Conservation (phyloP, 192 early-diverging fungal genomes). For the Dimargaris xerosporica region DNA sequence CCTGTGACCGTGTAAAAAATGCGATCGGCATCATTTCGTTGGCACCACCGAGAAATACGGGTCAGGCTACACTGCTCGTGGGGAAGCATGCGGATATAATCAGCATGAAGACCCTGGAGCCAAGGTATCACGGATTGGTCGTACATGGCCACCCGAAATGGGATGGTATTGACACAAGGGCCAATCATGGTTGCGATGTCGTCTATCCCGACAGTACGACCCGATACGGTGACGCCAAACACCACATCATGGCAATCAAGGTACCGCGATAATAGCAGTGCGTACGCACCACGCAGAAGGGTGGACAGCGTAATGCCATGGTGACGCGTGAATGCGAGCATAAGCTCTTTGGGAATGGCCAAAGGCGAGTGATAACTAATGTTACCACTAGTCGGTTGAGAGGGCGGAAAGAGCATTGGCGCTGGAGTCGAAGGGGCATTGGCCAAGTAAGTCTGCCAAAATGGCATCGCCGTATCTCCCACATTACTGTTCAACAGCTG, state of each 20-base stretch:
- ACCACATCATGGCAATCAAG: not conserved
- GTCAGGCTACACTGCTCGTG: not conserved
- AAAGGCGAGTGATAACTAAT: not conserved
- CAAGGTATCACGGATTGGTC: not conserved
- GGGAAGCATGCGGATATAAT: not conserved
- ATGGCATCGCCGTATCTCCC: not conserved
- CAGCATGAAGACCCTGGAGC: not conserved
- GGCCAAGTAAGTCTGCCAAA: not conserved
- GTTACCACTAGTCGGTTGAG: not conserved
- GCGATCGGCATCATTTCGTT: not conserved
- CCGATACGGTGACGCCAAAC: not conserved
- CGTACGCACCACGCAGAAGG: not conserved
- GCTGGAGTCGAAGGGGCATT: not conserved
- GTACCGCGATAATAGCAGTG: not conserved
- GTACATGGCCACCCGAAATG: not conserved
- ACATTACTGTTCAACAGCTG: not conserved
- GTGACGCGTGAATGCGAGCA: not conserved
- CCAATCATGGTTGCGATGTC: not conserved
- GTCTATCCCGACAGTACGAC: not conserved
- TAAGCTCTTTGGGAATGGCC: not conserved
- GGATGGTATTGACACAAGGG: constrained; percentile 6
- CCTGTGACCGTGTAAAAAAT: not conserved
- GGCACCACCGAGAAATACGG: not conserved
- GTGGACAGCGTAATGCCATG: not conserved
- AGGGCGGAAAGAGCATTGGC: not conserved